phyloP scores from a whole-genome alignment of 306 rosid species.

The Leucaena leucocephala region DNA sequence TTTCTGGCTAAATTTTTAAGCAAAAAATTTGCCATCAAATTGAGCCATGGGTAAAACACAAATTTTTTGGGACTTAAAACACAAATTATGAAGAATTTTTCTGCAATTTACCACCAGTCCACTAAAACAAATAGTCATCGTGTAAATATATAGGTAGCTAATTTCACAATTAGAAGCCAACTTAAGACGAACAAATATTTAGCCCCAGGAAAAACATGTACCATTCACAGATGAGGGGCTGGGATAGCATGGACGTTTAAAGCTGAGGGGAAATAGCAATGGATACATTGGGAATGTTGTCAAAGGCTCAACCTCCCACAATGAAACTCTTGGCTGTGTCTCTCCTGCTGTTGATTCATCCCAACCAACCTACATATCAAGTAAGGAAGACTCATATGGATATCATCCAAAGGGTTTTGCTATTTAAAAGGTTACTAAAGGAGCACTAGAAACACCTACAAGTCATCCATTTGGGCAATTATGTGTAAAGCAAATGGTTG shows the following conservation, averaged over 20 bases:
- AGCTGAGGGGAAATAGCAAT: conserved; percentile 77
- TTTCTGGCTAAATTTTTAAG: background rate
- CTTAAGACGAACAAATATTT: background rate
- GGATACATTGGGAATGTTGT: conserved; percentile 94
- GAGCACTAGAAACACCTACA: background rate
- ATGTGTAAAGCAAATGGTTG: background rate
- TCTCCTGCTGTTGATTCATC: conserved; percentile 92
- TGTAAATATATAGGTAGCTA: background rate
- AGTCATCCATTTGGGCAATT: background rate
- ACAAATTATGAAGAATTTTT: background rate
- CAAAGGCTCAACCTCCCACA: conserved; percentile 94
- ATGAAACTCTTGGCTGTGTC: conserved; percentile 81
- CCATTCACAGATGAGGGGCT: conserved; percentile 75
- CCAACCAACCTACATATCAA: conserved; percentile 75
- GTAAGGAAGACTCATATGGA: background rate
- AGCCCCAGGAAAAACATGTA: conserved; percentile 32
- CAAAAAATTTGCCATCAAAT: background rate
- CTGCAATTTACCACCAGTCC: background rate
- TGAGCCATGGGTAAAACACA: background rate
- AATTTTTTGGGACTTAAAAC: background rate
- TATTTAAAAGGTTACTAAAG: background rate
- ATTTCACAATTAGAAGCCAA: background rate
- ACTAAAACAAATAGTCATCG: background rate
- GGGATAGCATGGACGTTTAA: conserved; percentile 92
- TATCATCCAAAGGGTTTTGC: background rate